Evolutionary conservation across 2,329 filamentous ascomycete genomes (phyloP), one percentile per base, ranked within the genome.

Genomic region (Elsinoe fawcettii): DNA sequence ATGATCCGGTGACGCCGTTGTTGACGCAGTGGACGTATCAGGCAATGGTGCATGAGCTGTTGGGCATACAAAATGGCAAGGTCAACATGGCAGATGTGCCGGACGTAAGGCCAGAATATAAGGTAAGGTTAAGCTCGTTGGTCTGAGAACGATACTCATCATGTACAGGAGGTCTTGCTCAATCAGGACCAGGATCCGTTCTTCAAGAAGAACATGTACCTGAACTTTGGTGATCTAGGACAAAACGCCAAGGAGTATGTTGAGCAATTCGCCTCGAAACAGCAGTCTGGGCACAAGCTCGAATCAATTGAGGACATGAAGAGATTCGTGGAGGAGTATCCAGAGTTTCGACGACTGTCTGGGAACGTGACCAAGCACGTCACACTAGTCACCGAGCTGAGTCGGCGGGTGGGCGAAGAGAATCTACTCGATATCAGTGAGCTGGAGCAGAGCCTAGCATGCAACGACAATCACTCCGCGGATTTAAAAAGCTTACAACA

Each of bases 301-400:
- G 93, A 99, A 68, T 96, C 92, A 14, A 97, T 99, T 68, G 81
- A 87, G 57, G 93, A 99, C 70, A 99, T 99, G 95, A 99, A 99
- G 72, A 88, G 91, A 43, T 99, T 99, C 66, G 95, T 99, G 57
- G 93, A 99, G 71, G 93, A 99, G 67, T 99, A 97, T 68, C 93
- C 93, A 1, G 93, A 99, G 69, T 99, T 99, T 71, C 85, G 93
- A 59, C 95, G 96, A 67, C 82, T 99, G 1, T 96, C 93, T 1
- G 91, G 93, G 36, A 99, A 99, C 64, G 93, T 99, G 56, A 97
- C 91, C 74, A 99, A 99, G 69, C 93, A 99, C 69, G 95, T 99
- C 58, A 96, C 93, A 0, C 76, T 99, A 20, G 93, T 99, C 20
- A 90, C 90, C 0, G 95, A 99, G 69, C 79, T 99, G 39, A 96